Evolutionary conservation across 805 yeast species (phyloP).

Genomic region (Zygosaccharomyces kombuchaensis): DNA sequence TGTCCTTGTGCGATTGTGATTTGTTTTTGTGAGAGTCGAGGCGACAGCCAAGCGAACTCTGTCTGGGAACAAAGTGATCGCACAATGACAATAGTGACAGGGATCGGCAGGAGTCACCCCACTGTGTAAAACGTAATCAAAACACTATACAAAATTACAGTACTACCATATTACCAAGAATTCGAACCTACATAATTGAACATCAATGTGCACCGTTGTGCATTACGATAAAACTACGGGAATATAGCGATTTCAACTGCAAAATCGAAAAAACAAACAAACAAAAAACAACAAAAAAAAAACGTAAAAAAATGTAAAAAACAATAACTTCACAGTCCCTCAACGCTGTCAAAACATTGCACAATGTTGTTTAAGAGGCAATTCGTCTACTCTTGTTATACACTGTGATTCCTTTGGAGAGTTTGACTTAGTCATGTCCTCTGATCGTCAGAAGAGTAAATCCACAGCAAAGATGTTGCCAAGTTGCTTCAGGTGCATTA

Average conservation of each 20-base stretch:
- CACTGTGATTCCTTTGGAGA: no score
- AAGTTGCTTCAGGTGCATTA: no score
- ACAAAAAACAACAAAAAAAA: slow-evolving; percentile 7
- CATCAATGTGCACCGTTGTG: background rate
- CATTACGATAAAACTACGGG: no score
- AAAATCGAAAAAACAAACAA: slow-evolving; percentile 2
- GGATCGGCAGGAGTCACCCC: background rate
- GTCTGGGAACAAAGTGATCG: background rate
- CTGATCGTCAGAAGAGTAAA: no score
- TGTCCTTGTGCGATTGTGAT: slow-evolving; percentile 1
- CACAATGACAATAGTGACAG: background rate
- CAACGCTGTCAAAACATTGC: no score
- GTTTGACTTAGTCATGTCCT: no score
- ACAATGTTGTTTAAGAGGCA: no score
- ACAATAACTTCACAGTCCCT: background rate
- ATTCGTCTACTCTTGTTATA: no score
- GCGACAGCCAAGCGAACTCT: slow-evolving; percentile 2
- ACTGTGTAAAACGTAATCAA: background rate
- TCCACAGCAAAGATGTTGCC: no score
- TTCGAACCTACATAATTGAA: no score
- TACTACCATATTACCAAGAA: background rate
- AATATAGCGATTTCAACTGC: no score
- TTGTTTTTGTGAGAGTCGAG: slow-evolving; percentile 7
- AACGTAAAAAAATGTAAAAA: slow-evolving; percentile 3
- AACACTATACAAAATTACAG: background rate